Base-by-base conservation (phyloP, 2,329 filamentous ascomycete species). In the Magnaporthales sp. region DNA sequence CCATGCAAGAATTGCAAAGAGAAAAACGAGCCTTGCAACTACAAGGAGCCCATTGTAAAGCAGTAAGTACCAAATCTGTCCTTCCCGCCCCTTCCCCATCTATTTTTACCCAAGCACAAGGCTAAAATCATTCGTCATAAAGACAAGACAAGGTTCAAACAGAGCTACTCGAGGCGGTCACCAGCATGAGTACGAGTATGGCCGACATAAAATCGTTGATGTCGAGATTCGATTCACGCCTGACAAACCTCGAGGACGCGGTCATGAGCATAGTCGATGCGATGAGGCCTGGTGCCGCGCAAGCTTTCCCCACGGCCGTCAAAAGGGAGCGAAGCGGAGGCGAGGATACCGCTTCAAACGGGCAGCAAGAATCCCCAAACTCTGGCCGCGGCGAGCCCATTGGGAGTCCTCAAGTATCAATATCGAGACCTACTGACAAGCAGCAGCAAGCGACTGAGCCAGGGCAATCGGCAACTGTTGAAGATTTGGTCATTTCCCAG, bases 1-100 rank as follows among this genome's bases (percentile, higher is more conserved):
- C 93, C 91, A 1, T 90, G 91, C 72, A 94, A 92, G 74, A 92
- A 89, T 72, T 99, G 95, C 76, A 90, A 90, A 72, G 93, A 98
- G 71, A 96, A 96, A 75, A 89, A 86, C 70, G 84, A 92, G 32
- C 84, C 88, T 66, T 99, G 92, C 80, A 89, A 91, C 76, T 98
- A 97, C 77, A 89, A 93, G 70, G 93, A 97, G 74, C 90, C 95
- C 6, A 91, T 92, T 26, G 92, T 92, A 19, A 95, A 96, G 74
- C 94, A 96, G 91, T 96, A 83, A 76, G 90, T 81, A 51, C 65
- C 24, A 6, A 24, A 22, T n/a, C 31, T 38, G 7, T n/a, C 15
- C 19, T 46, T 6, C 38, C 38, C 38, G 38, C 3, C n/a, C n/a
- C n/a, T n/a, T n/a, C n/a, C n/a, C n/a, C n/a, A n/a, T n/a, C n/a